A percentile compares a stretch with the other conserved stretches of the same genome.
Evolutionary conservation across 2,329 filamentous ascomycete genomes (phyloP).

Genomic region (Curvularia sp.): DNA sequence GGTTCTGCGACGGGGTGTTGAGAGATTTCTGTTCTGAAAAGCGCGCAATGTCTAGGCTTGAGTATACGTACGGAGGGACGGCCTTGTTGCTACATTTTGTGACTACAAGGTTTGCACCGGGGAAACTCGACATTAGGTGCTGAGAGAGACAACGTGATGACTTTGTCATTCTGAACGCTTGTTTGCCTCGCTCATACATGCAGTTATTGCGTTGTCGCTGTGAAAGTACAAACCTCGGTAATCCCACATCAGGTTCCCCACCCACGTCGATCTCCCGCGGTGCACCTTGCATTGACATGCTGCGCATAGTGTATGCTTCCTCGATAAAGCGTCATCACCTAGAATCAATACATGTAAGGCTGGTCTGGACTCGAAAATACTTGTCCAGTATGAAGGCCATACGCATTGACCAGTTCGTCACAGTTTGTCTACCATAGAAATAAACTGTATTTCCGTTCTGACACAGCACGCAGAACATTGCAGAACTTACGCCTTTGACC

Average conservation of each 20-base stretch:
- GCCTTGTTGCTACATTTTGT: not conserved
- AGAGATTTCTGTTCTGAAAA: too few relatives aligned
- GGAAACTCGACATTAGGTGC: not conserved
- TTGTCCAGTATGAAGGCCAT: slow-evolving; percentile 4
- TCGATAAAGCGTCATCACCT: not conserved
- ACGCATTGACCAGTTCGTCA: slow-evolving; percentile 1
- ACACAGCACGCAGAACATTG: slow-evolving; percentile 35
- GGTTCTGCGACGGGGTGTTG: not conserved
- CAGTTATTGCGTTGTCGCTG: not conserved
- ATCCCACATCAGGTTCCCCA: not conserved
- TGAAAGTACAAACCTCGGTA: slow-evolving; percentile 1
- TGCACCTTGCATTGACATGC: not conserved
- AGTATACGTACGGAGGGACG: not conserved
- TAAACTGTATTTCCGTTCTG: not conserved
- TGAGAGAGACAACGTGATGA: too few relatives aligned
- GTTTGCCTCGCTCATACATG: not conserved
- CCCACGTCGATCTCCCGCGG: not conserved
- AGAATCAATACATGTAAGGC: too few relatives aligned
- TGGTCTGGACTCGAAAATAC: not conserved
- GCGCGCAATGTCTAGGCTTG: not conserved
- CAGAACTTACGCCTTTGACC: slow-evolving; percentile 32
- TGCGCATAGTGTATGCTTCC: not conserved
- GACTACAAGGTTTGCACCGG: not conserved
- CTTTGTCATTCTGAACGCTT: not conserved
- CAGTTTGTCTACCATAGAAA: not conserved